Evolutionary conservation across 208 protist genomes (phyloP), one percentile per base, ranked within the genome.

Genomic region (Crithidia mellificae): DNA sequence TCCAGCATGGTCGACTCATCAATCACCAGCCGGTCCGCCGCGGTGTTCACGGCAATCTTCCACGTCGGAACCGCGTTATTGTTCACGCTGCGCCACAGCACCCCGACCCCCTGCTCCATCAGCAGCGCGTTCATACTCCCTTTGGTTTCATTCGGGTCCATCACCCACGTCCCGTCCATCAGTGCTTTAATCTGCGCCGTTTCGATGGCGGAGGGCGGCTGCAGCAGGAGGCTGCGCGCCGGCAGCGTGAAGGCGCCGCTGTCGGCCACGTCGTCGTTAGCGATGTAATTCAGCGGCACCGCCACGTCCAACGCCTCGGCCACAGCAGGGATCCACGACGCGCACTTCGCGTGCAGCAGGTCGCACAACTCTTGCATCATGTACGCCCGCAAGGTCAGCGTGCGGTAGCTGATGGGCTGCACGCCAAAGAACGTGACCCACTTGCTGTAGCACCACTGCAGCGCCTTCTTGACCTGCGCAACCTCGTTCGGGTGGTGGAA

Each of bases 381-480:
- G 39, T 81, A 86, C 22, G 77, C 63, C 11, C 82, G 85, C n/a
- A 91, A 47, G 19, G 72, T 64, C 25, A 88, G 58, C 1, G 77
- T 84, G 55, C 72, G 73, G 51, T 65, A 65, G 65, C 83, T 77
- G 51, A 88, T 74, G 1, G 51, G 44, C 30, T 22, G 53, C 15
- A 58, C 56, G 22, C 77, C 80, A 62, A 77, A 85, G 62, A 77
- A 83, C 24, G 54, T 64, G 22, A 81, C 46, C 83, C 85, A 91
- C 53, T 79, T 80, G 20, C 70, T 74, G 63, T 85, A 77, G 61
- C 71, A 83, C 81, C 75, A 88, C 66, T 77, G 43, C 50, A 91
- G 47, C 38, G 76, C 79, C 47, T 74, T 57, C 29, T 58, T 61
- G 27, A 85, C 83, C 55, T 78, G 36, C 24, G 38, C 51, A 32